Conservation (phyloP, 2,329 filamentous ascomycete species). For the Leptographium flavum region DNA sequence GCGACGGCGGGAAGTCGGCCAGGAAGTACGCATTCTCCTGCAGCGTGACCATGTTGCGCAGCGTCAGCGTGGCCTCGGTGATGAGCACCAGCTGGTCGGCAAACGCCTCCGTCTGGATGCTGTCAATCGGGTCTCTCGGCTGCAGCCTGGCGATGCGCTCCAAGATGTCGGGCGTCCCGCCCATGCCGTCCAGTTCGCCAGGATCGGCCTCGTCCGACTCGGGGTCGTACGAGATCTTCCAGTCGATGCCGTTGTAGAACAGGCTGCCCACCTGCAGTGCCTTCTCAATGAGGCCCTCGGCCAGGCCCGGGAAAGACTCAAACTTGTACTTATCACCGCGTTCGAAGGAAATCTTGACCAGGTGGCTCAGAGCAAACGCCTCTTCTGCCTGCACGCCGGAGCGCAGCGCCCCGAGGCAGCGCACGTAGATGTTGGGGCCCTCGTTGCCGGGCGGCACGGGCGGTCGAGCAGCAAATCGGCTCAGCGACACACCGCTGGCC, state of each 20-base stretch:
- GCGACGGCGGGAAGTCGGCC: slow-evolving; percentile 57
- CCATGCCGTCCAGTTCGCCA: slow-evolving; percentile 34
- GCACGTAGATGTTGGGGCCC: slow-evolving; percentile 81
- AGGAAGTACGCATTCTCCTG: slow-evolving; percentile 78
- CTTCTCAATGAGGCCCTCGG: slow-evolving; percentile 78
- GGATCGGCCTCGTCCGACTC: slow-evolving; percentile 38
- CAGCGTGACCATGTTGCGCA: slow-evolving; percentile 93
- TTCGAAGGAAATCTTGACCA: slow-evolving; percentile 92
- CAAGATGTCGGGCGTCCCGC: slow-evolving; percentile 60
- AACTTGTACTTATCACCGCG: slow-evolving; percentile 93
- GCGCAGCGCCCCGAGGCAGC: slow-evolving; percentile 70
- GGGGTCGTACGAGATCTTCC: slow-evolving; percentile 57
- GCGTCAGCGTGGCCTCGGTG: slow-evolving; percentile 73
- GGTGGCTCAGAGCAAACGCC: slow-evolving; percentile 81
- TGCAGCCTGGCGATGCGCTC: slow-evolving; percentile 54
- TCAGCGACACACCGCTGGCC: slow-evolving; percentile 26
- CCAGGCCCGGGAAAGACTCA: slow-evolving; percentile 76
- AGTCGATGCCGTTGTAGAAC: slow-evolving; percentile 63
- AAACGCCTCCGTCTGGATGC: slow-evolving; percentile 59
- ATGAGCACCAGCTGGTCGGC: slow-evolving; percentile 59
- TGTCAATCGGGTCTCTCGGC: slow-evolving; percentile 45
- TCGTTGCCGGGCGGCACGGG: slow-evolving; percentile 44
- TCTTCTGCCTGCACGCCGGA: slow-evolving; percentile 71
- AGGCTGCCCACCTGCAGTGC: slow-evolving; percentile 63
- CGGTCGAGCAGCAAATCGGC: slow-evolving; percentile 35